A percentile compares a stretch with the other conserved stretches of the same genome.
These are phyloP conservation scores for Acmispon strigosus DNA, from an alignment of 306 rosid species.

Conservation along the genomic window DNA sequence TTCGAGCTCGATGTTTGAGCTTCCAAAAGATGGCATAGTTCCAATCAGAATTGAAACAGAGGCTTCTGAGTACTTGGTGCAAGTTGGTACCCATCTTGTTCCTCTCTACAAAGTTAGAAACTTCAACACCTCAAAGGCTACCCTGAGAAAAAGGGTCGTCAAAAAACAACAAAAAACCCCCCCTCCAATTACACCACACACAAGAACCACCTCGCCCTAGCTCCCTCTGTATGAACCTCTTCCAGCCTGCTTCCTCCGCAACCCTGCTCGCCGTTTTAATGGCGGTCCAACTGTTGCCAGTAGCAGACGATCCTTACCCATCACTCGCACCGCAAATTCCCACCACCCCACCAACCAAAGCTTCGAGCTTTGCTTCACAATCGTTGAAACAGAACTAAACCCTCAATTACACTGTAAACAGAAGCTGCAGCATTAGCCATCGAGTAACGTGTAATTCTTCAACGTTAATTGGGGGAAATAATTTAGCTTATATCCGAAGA, in stretches of 20 bases:
- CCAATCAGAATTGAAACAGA: slow-evolving; percentile 83
- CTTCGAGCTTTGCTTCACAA: slow-evolving; percentile 19
- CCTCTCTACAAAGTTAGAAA: slow-evolving; percentile 15
- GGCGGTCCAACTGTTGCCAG: slow-evolving; percentile 92
- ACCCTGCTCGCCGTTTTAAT: slow-evolving; percentile 97
- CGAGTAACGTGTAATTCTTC: background rate
- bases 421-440: slow-evolving; percentile 34
- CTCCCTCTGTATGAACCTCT: slow-evolving; percentile 99
- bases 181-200: slow-evolving; percentile 27
- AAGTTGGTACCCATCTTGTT: slow-evolving; percentile 58
- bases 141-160: slow-evolving; percentile 16
- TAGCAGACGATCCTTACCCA: slow-evolving; percentile 77
- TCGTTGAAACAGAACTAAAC: slow-evolving; percentile 8
- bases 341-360: slow-evolving; percentile 33
- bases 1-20: slow-evolving; percentile 74
- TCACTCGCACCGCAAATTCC: slow-evolving; percentile 36
- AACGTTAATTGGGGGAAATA: too few relatives aligned
- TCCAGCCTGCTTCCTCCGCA: slow-evolving; percentile 98
- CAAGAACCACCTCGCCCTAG: slow-evolving; percentile 37
- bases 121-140: slow-evolving; percentile 32
- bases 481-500: slow-evolving; percentile 89
- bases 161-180: slow-evolving; percentile 17
- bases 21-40: slow-evolving; percentile 96
- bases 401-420: background rate
- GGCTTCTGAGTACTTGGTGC: slow-evolving; percentile 62